phyloP scores from a whole-genome alignment of 2,329 filamentous ascomycete genomes.

The Pestalotiopsis fici region DNA sequence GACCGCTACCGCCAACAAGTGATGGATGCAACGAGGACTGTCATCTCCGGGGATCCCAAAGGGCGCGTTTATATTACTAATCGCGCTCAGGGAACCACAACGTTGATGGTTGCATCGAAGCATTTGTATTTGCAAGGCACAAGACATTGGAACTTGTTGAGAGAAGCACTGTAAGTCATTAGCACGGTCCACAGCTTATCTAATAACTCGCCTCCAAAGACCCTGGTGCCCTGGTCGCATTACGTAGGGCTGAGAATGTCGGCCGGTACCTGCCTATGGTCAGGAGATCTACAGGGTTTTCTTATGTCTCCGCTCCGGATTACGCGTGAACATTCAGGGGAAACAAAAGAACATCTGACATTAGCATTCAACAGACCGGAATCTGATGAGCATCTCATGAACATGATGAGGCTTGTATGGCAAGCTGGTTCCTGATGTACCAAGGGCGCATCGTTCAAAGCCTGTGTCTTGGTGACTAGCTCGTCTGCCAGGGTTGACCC shows the following conservation, averaged over 20 bases:
- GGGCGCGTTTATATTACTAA: not conserved
- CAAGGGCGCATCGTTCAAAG: too few relatives aligned
- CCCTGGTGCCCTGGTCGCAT: not conserved
- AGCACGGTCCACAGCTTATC: not conserved
- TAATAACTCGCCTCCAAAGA: not conserved
- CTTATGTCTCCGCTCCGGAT: not conserved
- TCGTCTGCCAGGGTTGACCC: too few relatives aligned
- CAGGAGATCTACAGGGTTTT: constrained; percentile 8
- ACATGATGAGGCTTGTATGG: not conserved
- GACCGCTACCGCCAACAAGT: not conserved
- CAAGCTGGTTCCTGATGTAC: too few relatives aligned
- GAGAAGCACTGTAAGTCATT: not conserved
- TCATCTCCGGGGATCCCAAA: not conserved
- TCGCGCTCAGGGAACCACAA: not conserved
- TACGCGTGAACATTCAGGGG: not conserved
- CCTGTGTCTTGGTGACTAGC: too few relatives aligned
- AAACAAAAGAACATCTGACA: not conserved
- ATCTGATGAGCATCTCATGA: not conserved
- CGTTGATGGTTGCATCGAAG: not conserved
- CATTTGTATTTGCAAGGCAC: not conserved
- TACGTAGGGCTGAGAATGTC: constrained; percentile 2
- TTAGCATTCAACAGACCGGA: not conserved
- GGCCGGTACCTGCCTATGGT: constrained; percentile 6
- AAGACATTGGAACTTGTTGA: not conserved
- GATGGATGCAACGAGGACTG: not conserved